Conservation (phyloP, 371 early-diverging fungal species). For the Actinomortierella ambigua region DNA sequence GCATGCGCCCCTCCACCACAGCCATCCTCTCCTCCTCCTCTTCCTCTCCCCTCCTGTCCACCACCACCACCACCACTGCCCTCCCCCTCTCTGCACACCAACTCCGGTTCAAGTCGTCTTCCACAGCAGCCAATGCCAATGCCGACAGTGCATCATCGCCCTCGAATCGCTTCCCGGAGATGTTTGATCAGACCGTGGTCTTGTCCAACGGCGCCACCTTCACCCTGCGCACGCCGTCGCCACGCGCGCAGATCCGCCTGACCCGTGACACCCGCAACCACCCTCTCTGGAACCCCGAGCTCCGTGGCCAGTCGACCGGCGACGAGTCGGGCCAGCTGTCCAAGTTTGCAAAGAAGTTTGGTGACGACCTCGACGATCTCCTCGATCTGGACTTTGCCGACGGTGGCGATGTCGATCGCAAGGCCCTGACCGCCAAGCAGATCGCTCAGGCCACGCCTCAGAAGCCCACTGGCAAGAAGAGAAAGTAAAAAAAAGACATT, state of each 20-base stretch:
- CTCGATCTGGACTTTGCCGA: slow-evolving; percentile 31
- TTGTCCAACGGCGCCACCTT: slow-evolving; percentile 91
- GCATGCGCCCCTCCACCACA: slow-evolving; percentile 13
- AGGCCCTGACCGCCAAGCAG: slow-evolving; percentile 40
- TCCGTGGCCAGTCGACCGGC: slow-evolving; percentile 46
- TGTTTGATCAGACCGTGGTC: slow-evolving; percentile 84
- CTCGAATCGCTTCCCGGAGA: slow-evolving; percentile 53
- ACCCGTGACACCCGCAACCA: slow-evolving; percentile 94
- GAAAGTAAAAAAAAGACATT: slow-evolving; percentile 19
- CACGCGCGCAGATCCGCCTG: slow-evolving; percentile 79
- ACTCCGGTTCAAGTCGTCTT: no score
- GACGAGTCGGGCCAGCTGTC: slow-evolving; percentile 78
- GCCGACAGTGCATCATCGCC: background rate
- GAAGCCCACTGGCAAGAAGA: slow-evolving; percentile 26
- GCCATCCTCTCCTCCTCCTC: slow-evolving; percentile 18
- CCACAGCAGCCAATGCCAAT: no score
- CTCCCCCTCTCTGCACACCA: slow-evolving; percentile 3
- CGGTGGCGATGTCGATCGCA: slow-evolving; percentile 43
- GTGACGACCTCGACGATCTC: slow-evolving; percentile 60
- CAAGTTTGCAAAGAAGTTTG: slow-evolving; percentile 78
- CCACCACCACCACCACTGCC: slow-evolving; percentile 1
- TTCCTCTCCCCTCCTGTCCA: background rate
- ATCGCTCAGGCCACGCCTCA: slow-evolving; percentile 30
- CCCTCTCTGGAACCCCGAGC: slow-evolving; percentile 89
- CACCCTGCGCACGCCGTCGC: slow-evolving; percentile 85